These are phyloP conservation scores for Chromera velia DNA, from an alignment of 73 alveolate species.

Conservation along the genomic window DNA sequence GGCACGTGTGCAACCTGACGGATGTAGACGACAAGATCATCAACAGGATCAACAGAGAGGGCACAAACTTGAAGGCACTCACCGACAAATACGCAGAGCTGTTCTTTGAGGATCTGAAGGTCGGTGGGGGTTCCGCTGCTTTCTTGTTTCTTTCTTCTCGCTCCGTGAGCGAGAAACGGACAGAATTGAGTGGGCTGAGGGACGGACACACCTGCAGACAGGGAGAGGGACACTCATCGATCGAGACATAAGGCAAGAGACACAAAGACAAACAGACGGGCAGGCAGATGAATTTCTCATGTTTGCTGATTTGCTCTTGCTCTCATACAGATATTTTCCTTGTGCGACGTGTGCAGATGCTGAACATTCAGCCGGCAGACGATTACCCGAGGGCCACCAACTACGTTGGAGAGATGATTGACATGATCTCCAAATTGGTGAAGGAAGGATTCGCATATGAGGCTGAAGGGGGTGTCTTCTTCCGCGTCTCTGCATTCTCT, in stretches of 20 bases:
- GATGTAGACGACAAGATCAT: constrained; percentile 84
- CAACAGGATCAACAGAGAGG: constrained; percentile 57
- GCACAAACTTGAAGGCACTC: constrained; percentile 49
- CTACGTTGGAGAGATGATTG: not conserved
- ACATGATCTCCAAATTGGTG: not conserved
- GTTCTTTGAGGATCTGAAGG: constrained; percentile 70
- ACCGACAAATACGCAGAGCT: constrained; percentile 56
- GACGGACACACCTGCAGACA: no score
- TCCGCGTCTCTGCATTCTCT: no score
- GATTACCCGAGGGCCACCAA: not conserved
- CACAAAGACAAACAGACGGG: no score
- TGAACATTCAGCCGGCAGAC: not conserved
- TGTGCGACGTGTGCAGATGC: not conserved
- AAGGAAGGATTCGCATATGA: not conserved
- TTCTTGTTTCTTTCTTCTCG: not conserved
- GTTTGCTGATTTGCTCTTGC: no score
- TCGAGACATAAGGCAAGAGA: no score
- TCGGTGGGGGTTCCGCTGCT: not conserved
- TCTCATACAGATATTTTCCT: not conserved
- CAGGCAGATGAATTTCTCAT: no score
- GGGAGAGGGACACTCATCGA: no score
- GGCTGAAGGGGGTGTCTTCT: no score
- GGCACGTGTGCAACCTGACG: constrained; percentile 52
- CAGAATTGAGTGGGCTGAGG: no score
- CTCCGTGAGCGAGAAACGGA: no score